Evolutionary conservation across 768 basidiomycete species (phyloP), one percentile per base, ranked within the genome.

Genomic region (Pulveroboletus frians): DNA sequence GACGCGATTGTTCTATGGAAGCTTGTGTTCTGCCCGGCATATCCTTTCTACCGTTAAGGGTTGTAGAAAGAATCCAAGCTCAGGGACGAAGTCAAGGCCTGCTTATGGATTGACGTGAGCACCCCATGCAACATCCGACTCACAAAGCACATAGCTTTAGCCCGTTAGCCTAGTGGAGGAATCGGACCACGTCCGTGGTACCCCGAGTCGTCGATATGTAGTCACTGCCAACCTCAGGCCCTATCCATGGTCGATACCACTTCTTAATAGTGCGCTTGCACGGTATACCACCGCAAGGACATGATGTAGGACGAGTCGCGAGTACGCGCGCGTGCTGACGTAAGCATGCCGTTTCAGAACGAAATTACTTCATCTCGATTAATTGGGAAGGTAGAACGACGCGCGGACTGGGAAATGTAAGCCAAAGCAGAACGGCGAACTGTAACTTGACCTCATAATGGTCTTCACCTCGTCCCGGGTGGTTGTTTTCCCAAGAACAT

Each of bases 321-420:
- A n/a, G n/a, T n/a, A n/a, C 23, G 23, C 23, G 14, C 7, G 34
- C 17, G 21, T 15, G 31, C 20, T 34, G 31, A 34, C 21, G 30
- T 43, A 21, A 43, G 5, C 1, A 10, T 41, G 13, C 18, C 17
- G 9, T 26, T 43, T n/a, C 30, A n/a, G 26, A 30, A 37, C 20
- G 30, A 54, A 29, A 31, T 18, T 30, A n/a, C 32, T 26, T 44
- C 32, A 39, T 36, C 51, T 40, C 23, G 15, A 51, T 51, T 39
- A 48, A 49, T 58, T 41, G 46, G 46, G 59, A 57, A 59, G 37
- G 29, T 21, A 5, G 3, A 13, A 9, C 1, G 5, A 32, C 18
- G 36, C 52, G 56, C 52, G 57, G 56, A 50, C 46, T 54, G 18
- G 11, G 49, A 57, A 53, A 43, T 26, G 13, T 21, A 21, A 9